A percentile compares a stretch with the other conserved stretches of the same genome.
These are phyloP conservation scores for Yamadazyma trypodendri DNA, from an alignment of 1,139 yeast species.

Conservation along the genomic window DNA sequence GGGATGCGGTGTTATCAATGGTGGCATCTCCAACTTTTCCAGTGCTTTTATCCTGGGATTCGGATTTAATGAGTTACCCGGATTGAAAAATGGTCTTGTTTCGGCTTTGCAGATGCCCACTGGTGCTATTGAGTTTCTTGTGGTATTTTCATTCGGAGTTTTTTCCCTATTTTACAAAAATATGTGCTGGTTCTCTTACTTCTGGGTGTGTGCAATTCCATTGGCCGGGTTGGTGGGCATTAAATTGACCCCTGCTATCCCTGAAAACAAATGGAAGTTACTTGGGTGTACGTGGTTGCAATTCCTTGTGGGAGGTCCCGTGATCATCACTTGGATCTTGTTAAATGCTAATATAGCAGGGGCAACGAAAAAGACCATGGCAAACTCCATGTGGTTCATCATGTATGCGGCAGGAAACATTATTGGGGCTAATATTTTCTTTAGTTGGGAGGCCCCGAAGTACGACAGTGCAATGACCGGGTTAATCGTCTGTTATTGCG, in stretches of 20 bases:
- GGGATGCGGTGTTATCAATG: slow-evolving; percentile 27
- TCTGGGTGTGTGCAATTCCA: slow-evolving; percentile 21
- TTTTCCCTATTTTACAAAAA: slow-evolving; percentile 20
- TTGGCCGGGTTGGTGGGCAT: slow-evolving; percentile 26
- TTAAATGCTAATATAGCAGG: slow-evolving; percentile 27
- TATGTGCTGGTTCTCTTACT: slow-evolving; percentile 19
- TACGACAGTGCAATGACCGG: slow-evolving; percentile 23
- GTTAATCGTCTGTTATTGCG: slow-evolving; percentile 25
- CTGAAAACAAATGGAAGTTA: slow-evolving; percentile 21
- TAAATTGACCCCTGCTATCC: slow-evolving; percentile 16
- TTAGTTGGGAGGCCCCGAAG: slow-evolving; percentile 27
- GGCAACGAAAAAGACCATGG: slow-evolving; percentile 24
- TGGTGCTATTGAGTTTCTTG: slow-evolving; percentile 34
- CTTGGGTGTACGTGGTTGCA: slow-evolving; percentile 38
- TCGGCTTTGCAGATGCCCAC: slow-evolving; percentile 31
- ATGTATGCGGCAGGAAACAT: slow-evolving; percentile 31
- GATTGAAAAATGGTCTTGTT: slow-evolving; percentile 10
- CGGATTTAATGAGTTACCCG: slow-evolving; percentile 24
- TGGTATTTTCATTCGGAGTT: slow-evolving; percentile 24
- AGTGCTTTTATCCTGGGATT: slow-evolving; percentile 27
- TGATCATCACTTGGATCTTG: slow-evolving; percentile 30
- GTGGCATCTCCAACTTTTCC: slow-evolving; percentile 28
- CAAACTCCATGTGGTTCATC: slow-evolving; percentile 26
- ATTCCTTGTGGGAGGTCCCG: slow-evolving; percentile 32
- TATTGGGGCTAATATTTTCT: slow-evolving; percentile 30